These are phyloP conservation scores for Neurospora crassa DNA, from an alignment of 2,329 filamentous ascomycete genomes.

Conservation along the genomic window DNA sequence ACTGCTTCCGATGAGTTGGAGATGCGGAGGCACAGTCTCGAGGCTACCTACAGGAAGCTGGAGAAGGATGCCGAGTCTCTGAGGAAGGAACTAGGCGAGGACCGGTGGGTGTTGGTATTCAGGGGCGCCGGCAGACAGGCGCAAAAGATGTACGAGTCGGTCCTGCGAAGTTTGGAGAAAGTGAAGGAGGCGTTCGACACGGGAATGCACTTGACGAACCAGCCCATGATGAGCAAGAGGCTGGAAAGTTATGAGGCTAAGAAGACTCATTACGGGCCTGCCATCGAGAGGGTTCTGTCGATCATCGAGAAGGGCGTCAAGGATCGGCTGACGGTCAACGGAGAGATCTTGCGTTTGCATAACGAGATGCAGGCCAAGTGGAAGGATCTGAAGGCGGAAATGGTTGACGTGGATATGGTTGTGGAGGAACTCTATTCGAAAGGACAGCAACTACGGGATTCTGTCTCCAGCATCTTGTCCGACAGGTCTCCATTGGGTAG, in stretches of 20 bases:
- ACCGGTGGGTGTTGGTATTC: slow-evolving; percentile 94
- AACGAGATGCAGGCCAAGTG: slow-evolving; percentile 79
- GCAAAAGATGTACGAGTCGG: slow-evolving; percentile 93
- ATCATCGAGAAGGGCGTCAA: slow-evolving; percentile 96
- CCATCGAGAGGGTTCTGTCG: slow-evolving; percentile 80
- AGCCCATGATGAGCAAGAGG: slow-evolving; percentile 63
- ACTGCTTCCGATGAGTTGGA: slow-evolving; percentile 86
- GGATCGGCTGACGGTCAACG: slow-evolving; percentile 92
- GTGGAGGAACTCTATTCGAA: slow-evolving; percentile 63
- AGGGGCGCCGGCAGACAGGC: slow-evolving; percentile 85
- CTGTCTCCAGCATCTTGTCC: slow-evolving; percentile 84
- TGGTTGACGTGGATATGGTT: slow-evolving; percentile 64
- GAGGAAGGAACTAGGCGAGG: slow-evolving; percentile 83
- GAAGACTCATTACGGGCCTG: slow-evolving; percentile 85
- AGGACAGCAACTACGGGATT: slow-evolving; percentile 76
- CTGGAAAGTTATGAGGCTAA: slow-evolving; percentile 92
- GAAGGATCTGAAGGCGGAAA: slow-evolving; percentile 64
- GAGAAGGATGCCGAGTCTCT: slow-evolving; percentile 85
- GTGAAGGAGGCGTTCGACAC: slow-evolving; percentile 71
- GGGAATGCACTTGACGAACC: slow-evolving; percentile 63
- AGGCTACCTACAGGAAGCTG: slow-evolving; percentile 78
- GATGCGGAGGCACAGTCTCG: slow-evolving; percentile 61
- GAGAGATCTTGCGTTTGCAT: slow-evolving; percentile 81
- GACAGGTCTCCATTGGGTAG: slow-evolving; percentile 65
- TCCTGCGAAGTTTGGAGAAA: slow-evolving; percentile 77